Base-by-base conservation (phyloP, 163 green algal genomes). In the Volvox carteri region DNA sequence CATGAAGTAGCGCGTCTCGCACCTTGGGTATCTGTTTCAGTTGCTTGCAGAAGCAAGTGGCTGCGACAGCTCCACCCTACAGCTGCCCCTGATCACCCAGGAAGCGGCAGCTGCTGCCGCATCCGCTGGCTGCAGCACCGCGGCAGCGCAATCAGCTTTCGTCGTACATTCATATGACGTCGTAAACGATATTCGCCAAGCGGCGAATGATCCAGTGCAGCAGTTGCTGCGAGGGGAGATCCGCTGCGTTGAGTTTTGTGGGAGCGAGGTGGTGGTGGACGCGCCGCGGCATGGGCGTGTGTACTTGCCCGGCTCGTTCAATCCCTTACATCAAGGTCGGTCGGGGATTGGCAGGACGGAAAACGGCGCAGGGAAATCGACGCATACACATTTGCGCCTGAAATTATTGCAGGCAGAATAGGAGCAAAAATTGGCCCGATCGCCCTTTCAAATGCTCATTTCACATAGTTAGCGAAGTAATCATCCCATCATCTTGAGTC, bases 221-320 rank as follows among this genome's bases (percentile, higher is more conserved):
- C 92, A 88, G 42, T 81, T 96, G 62, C 88, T 96, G 52, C 91
- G 86, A 0, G 95, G 94, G 9, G 78, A 85, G 7, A 86, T 95
- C 9, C 76, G 86, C 0, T 93, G 86, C 8, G 93, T 97, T 68
- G 95, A 97, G 89, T 97, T 93, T 86, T 94, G 91, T 37, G 93
- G 92, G 4, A 88, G 84, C 37, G 90, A 93, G 67, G 93, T 97
- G 65, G 58, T 94, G 30, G 90, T 97, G 30, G 94, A 98, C 85
- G 94, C 95, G 6, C 95, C 96, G 0, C 86, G 96, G 2, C 48
- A 79, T n/a, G 80, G 88, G 19, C 88, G 92, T 18, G 88, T 98
- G 33, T 95, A 98, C 83, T 93, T 99, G 46, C 92, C 96, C 0
- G 97, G 97, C 14, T 98, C 94, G 30, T 99, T 99, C 95, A 98